These are phyloP conservation scores for Calocera cornea DNA, from an alignment of 768 basidiomycete genomes.

Conservation along the genomic window DNA sequence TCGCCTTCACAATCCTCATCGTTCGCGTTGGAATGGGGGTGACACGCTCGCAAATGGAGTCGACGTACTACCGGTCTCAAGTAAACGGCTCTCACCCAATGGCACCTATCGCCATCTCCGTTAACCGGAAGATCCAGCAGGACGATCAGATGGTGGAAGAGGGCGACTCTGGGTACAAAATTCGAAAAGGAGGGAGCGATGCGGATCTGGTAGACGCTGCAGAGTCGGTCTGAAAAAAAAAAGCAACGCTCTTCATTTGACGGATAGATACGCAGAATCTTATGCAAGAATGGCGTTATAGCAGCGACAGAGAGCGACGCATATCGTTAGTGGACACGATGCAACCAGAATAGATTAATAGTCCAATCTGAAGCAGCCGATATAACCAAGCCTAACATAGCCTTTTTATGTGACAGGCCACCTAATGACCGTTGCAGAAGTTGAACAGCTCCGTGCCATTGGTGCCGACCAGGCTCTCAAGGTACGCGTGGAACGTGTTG, in stretches of 20 bases:
- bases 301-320: too few species aligned
- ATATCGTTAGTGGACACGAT: too few species aligned
- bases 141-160: neutral
- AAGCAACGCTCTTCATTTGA: neutral
- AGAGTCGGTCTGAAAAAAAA: neutral
- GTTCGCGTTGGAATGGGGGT: neutral
- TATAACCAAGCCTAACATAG: neutral
- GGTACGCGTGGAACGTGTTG: neutral
- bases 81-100: neutral
- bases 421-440: neutral
- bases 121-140: neutral
- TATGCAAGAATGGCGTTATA: neutral
- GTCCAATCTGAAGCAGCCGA: neutral
- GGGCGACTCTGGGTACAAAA: neutral
- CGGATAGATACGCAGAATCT: neutral
- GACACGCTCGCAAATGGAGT: conserved; percentile 1
- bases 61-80: neutral
- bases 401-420: neutral
- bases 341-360: neutral
- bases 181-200: neutral
- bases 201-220: neutral
- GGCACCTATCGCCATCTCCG: neutral
- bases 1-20: neutral
- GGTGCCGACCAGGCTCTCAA: neutral
- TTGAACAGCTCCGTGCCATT: neutral